These are phyloP conservation scores for Oryza glumipatula DNA, from an alignment of 176 grass and related monocot species.

Conservation along the genomic window DNA sequence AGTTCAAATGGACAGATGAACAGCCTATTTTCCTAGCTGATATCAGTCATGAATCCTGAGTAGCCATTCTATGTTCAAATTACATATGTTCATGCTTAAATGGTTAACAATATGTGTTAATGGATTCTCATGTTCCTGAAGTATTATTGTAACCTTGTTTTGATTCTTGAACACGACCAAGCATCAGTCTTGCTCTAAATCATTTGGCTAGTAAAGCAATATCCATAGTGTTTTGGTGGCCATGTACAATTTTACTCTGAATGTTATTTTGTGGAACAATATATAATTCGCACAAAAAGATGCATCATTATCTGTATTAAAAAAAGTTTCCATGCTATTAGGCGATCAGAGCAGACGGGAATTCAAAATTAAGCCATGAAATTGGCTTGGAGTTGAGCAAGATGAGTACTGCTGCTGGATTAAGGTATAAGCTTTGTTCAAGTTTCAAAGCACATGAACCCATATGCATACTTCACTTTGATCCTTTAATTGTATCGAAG, in stretches of 20 bases:
- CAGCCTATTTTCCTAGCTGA: no score
- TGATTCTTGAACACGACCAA: slow-evolving; percentile 9
- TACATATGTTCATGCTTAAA: no score
- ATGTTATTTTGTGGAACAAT: not conserved
- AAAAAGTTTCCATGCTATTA: slow-evolving; percentile 15
- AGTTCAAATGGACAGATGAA: no score
- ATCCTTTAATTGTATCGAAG: slow-evolving; percentile 19
- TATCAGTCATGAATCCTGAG: no score
- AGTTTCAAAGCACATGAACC: not conserved
- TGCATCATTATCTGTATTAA: not conserved
- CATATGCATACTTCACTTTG: not conserved
- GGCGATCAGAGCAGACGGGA: slow-evolving; percentile 78
- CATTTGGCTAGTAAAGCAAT: slow-evolving; percentile 10
- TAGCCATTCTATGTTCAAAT: no score
- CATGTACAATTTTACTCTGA: not conserved
- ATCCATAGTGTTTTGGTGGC: not conserved
- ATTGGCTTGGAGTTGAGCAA: slow-evolving; percentile 73
- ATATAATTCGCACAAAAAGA: not conserved
- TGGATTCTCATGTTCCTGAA: no score
- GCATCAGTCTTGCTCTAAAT: not conserved
- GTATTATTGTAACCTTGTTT: slow-evolving; percentile 1
- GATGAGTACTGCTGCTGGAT: slow-evolving; percentile 65
- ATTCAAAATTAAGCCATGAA: slow-evolving; percentile 72
- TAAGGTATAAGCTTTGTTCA: slow-evolving; percentile 52
- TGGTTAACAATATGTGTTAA: no score